phyloP scores from a whole-genome alignment of 768 basidiomycete genomes.

The Podaxis sp. region DNA sequence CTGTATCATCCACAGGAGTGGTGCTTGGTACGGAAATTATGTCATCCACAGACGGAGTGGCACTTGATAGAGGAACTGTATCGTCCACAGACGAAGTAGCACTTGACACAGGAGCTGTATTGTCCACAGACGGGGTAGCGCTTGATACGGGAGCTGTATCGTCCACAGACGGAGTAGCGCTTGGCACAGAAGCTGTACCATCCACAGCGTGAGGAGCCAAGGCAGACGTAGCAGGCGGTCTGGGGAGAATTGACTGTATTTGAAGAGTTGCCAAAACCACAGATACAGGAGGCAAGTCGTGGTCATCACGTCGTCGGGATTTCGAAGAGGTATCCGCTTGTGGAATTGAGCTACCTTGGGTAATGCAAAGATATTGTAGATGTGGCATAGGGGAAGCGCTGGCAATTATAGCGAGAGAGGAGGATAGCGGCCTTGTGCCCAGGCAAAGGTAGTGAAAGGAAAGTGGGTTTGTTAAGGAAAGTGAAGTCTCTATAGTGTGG shows the following conservation, averaged over 20 bases:
- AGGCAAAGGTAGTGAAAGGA: background rate
- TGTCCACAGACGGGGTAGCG: background rate
- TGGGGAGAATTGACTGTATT: background rate
- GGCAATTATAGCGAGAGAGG: conserved; percentile 1
- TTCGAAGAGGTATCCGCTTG: background rate
- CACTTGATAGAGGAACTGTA: background rate
- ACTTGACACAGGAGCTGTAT: background rate
- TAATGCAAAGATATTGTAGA: background rate
- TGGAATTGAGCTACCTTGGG: background rate
- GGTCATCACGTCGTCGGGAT: background rate
- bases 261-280: background rate
- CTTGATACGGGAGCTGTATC: background rate
- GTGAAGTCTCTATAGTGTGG: conserved; percentile 8
- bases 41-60: background rate
- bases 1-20: background rate
- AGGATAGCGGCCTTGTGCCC: background rate
- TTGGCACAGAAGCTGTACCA: background rate
- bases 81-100: background rate
- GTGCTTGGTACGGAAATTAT: background rate
- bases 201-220: background rate
- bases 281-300: conserved; percentile 2
- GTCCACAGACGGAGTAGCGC: background rate
- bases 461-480: background rate
- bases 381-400: conserved; percentile 12
- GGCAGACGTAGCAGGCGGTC: background rate